Base-by-base conservation (phyloP, 257 asterid species). In the Knoxia roxburghii region DNA sequence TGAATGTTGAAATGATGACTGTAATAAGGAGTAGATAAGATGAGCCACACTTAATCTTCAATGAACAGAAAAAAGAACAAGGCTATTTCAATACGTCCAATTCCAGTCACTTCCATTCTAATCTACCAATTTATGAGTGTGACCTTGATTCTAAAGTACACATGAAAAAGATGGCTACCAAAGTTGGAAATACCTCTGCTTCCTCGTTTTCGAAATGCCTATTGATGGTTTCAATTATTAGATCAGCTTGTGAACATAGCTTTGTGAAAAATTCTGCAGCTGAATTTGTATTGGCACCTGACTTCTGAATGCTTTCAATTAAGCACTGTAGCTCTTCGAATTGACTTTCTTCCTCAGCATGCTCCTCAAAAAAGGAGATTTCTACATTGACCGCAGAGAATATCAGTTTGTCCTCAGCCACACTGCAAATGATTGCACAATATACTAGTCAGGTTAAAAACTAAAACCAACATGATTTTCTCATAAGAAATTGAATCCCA, bases 311-410 rank as follows among this genome's bases (percentile, higher is more conserved):
- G 64, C 73, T 75, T 66, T 78, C 86, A 43, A 81, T 78, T 78
- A 81, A 72, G 75, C 69, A 78, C 8, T 77, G 72, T 20, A 81
- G 75, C 73, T 81, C 78, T 67, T 78, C 76, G 51, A 81, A 81
- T 65, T 78, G 83, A 59, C 64, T 78, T 72, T 78, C 68, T 75
- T 81, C 86, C 68, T 78, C 79, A 18, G 78, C 86, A 67, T 81
- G 86, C 69, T 81, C 86, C 61, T 75, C 73, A 39, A 67, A 67
- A 55, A 81, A 81, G 65, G 83, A 78, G 52, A 79, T 73, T 50
- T 78, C 82, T 55, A 79, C 86, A 72, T 81, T 83, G 50, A 81
- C 83, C 37, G 81, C 83, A 8, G 86, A 77, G 64, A 81, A 78
- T 78, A 81, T 69, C 67, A 81, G 77, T 68, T 72, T 73, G 68